These are phyloP conservation scores for Fusarium mundagurra DNA, from an alignment of 2,329 filamentous ascomycete species.

Conservation along the genomic window DNA sequence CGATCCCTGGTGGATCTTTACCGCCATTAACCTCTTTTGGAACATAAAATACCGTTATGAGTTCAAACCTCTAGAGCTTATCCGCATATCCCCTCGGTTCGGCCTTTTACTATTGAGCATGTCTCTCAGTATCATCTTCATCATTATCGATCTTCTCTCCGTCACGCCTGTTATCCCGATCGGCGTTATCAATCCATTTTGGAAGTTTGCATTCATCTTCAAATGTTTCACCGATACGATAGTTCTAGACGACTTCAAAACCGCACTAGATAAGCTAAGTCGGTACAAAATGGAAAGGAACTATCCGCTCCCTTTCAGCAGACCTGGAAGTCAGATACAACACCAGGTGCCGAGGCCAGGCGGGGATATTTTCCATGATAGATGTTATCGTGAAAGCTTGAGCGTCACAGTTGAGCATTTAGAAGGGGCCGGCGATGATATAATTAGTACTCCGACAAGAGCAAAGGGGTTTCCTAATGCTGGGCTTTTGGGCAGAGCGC, in stretches of 20 bases:
- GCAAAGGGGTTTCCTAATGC: background rate
- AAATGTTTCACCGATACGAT: slow-evolving; percentile 75
- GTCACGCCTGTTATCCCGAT: slow-evolving; percentile 63
- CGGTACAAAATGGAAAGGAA: slow-evolving; percentile 26
- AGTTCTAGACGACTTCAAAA: slow-evolving; percentile 75
- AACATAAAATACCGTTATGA: slow-evolving; percentile 71
- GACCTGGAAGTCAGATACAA: background rate
- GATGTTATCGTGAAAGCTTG: background rate
- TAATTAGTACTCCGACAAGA: background rate
- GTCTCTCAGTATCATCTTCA: slow-evolving; percentile 68
- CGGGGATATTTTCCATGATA: rapidly evolving
- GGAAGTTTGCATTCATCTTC: slow-evolving; percentile 41
- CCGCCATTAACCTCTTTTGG: slow-evolving; percentile 67
- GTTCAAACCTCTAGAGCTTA: slow-evolving; percentile 65
- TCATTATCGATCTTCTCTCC: slow-evolving; percentile 68
- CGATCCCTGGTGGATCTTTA: slow-evolving; percentile 76
- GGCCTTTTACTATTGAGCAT: slow-evolving; percentile 70
- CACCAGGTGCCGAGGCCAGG: background rate
- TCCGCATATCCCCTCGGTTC: slow-evolving; percentile 71
- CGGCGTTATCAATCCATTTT: slow-evolving; percentile 27
- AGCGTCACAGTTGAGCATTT: background rate
- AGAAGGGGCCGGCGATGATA: background rate
- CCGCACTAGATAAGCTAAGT: slow-evolving; percentile 53
- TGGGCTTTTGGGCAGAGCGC: background rate
- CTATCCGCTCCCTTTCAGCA: slow-evolving; percentile 21